Base-by-base conservation (phyloP, 495 filamentous ascomycete species). In the Trichoderma erinaceum region DNA sequence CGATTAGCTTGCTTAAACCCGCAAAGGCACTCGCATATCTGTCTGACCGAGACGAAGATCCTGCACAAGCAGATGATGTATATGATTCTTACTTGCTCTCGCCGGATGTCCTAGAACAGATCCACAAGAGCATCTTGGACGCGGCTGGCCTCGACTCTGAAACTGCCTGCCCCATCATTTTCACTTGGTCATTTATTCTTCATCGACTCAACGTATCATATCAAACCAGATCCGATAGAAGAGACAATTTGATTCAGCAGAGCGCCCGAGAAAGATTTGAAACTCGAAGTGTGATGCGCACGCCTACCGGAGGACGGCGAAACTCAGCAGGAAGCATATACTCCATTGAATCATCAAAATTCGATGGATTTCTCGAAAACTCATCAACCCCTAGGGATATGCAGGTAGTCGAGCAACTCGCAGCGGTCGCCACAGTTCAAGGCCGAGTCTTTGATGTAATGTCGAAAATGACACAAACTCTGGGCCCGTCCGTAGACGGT, bases 161-260 rank as follows among this genome's bases (percentile, higher is more conserved):
- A 25, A 82, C 83, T 23, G 88, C 88, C 3, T 87, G 83, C 65
- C 90, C 90, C 13, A 85, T 88, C 29, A 81, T 88, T 29, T 89
- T 92, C 66, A 85, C 90, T 11, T 97, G 92, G 92, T 84, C 87
- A 12, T 75, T 92, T 64, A 83, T 96, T 23, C 76, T 92, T n/a
- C 82, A 91, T 70, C 83, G 83, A 8, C 85, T 92, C 80, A 82
- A 83, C 72, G 78, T 88, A 41, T 78, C 82, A 3, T 89, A 87
- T 63, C 78, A 84, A 41, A 78, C 79, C 58, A 80, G 87, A 46
- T 84, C 82, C 61, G 85, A 90, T 63, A 80, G 77, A 41, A 80
- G 84, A 66, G 89, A 90, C 69, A 66, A 85, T n/a, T 79, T 86
- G 52, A 86, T 88, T 70, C 86, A 87, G 41, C 80, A 87, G 68